These are phyloP conservation scores for Cryphonectria parasitica DNA, from an alignment of 2,329 filamentous ascomycete genomes.

Conservation along the genomic window DNA sequence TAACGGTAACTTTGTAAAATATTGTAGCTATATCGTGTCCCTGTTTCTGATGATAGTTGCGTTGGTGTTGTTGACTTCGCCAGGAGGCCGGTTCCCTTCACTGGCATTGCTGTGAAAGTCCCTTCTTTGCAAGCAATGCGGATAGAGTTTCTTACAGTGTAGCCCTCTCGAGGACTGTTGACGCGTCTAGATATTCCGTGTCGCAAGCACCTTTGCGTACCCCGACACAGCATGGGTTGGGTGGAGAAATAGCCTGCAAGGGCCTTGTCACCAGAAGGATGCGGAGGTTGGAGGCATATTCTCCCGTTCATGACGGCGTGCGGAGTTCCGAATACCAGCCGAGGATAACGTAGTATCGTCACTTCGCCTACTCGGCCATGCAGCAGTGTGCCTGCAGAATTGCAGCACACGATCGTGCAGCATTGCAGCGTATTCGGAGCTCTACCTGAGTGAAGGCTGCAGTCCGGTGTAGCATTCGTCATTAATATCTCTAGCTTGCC, in stretches of 20 bases:
- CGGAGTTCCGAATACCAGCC: background rate
- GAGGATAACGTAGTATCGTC: background rate
- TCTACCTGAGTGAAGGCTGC: background rate
- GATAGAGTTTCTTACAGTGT: background rate
- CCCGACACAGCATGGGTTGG: background rate
- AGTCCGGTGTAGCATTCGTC: background rate
- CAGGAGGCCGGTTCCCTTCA: background rate
- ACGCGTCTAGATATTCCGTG: background rate
- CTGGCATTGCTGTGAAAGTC: background rate
- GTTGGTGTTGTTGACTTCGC: background rate
- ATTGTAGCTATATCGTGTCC: background rate
- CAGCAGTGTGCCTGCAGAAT: background rate
- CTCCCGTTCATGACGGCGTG: background rate
- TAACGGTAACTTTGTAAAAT: background rate
- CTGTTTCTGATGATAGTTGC: background rate
- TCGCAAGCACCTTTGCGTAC: background rate
- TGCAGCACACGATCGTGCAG: background rate
- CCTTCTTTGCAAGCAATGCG: background rate
- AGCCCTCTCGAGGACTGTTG: background rate
- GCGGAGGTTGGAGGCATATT: background rate
- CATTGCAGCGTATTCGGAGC: conserved; percentile 2
- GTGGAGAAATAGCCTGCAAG: background rate
- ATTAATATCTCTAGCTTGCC: background rate
- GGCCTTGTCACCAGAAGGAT: background rate
- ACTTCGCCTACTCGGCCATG: background rate